Conservation (phyloP, 768 basidiomycete genomes). For the Boletus reticulatus region DNA sequence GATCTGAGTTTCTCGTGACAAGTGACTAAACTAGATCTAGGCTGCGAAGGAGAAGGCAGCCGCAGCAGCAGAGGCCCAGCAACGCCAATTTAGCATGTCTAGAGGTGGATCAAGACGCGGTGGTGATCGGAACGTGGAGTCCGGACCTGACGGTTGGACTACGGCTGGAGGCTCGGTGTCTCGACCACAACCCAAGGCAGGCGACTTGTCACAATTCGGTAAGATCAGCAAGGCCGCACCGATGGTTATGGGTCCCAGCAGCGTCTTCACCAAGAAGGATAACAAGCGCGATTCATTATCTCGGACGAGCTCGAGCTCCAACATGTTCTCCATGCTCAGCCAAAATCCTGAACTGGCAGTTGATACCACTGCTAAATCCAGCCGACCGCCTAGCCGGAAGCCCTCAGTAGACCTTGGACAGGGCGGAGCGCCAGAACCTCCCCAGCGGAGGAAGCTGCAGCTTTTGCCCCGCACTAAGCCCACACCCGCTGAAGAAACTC, state of each 20-base stretch:
- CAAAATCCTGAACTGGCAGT: slow-evolving; percentile 55
- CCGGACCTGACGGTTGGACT: slow-evolving; percentile 87
- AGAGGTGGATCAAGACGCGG: slow-evolving; percentile 90
- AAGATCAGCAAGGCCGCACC: slow-evolving; percentile 74
- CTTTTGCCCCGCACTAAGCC: slow-evolving; percentile 74
- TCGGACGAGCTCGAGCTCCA: slow-evolving; percentile 73
- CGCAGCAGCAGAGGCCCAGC: slow-evolving; percentile 59
- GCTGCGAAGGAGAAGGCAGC: slow-evolving; percentile 80
- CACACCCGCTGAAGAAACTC: slow-evolving; percentile 48
- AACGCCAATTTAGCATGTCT: slow-evolving; percentile 74
- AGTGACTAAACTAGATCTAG: slow-evolving; percentile 34
- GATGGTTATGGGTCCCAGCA: slow-evolving; percentile 80
- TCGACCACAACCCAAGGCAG: slow-evolving; percentile 71
- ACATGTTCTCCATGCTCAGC: slow-evolving; percentile 87
- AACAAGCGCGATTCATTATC: slow-evolving; percentile 72
- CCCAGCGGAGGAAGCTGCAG: slow-evolving; percentile 66
- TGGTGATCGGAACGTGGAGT: slow-evolving; percentile 60
- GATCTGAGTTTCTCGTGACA: not conserved
- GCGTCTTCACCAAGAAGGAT: slow-evolving; percentile 79
- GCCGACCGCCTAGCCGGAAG: slow-evolving; percentile 48
- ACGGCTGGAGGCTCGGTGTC: slow-evolving; percentile 52
- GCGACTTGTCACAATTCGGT: slow-evolving; percentile 85
- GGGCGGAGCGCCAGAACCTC: slow-evolving; percentile 43
- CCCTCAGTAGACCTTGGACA: slow-evolving; percentile 49
- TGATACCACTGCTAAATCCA: slow-evolving; percentile 55